Conservation (phyloP, 1,284 basidiomycete genomes). For the Pterula multifida region DNA sequence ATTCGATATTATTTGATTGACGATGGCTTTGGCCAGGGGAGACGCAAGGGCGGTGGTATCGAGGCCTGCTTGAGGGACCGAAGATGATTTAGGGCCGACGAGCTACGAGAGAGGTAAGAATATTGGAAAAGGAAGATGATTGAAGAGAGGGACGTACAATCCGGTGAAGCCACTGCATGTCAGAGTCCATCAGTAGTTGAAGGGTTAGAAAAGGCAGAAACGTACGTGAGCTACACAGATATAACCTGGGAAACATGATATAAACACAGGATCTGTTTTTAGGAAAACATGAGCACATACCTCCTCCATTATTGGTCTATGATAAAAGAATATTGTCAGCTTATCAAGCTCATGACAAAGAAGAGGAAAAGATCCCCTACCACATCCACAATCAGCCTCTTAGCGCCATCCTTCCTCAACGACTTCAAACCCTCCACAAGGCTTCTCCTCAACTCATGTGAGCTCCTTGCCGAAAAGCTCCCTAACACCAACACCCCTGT, state of each 20-base stretch:
- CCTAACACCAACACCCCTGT: slow-evolving; percentile 49
- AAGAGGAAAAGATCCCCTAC: slow-evolving; percentile 11
- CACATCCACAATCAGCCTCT: slow-evolving; percentile 45
- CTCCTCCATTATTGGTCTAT: slow-evolving; percentile 20
- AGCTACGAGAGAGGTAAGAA: slow-evolving; percentile 12
- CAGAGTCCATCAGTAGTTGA: not conserved
- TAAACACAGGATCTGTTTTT: not conserved
- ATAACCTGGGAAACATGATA: slow-evolving; percentile 16
- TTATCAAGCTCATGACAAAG: not conserved
- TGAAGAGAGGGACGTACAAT: slow-evolving; percentile 9
- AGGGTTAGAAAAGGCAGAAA: slow-evolving; percentile 11
- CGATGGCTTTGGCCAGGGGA: slow-evolving; percentile 39
- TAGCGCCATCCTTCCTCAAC: slow-evolving; percentile 38
- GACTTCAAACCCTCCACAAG: slow-evolving; percentile 36
- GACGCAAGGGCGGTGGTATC: slow-evolving; percentile 39
- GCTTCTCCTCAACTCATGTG: slow-evolving; percentile 28
- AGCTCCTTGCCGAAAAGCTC: slow-evolving; percentile 38
- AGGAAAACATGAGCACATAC: not conserved
- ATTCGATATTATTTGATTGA: slow-evolving; percentile 25
- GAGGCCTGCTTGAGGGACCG: slow-evolving; percentile 44
- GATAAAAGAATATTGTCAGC: not conserved
- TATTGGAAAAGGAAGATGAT: not conserved
- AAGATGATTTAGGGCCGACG: slow-evolving; percentile 37
- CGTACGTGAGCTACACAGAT: slow-evolving; percentile 47
- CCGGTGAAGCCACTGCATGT: not conserved